These are phyloP conservation scores for Conringia planisiliqua DNA, from an alignment of 345 rosid genomes.

Conservation along the genomic window DNA sequence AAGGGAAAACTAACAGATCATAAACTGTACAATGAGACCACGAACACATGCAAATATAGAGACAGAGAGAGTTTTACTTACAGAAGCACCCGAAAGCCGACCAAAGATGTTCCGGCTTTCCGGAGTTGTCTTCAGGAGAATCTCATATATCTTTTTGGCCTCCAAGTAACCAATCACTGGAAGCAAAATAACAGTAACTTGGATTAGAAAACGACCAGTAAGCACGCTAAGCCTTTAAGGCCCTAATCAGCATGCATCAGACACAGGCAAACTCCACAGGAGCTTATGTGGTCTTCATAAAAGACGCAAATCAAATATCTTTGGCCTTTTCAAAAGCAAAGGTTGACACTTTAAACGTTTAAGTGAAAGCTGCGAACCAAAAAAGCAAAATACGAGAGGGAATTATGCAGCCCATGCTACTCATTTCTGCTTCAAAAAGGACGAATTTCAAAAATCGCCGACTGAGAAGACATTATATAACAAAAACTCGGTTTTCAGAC, in stretches of 20 bases:
- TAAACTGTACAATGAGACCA: not conserved
- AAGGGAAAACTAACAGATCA: not conserved
- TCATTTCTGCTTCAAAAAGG: not conserved
- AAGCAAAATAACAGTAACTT: slow-evolving; percentile 18
- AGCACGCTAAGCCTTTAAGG: not conserved
- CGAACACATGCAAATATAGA: not conserved
- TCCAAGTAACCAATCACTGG: slow-evolving; percentile 80
- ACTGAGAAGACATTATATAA: not conserved
- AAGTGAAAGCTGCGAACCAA: not conserved
- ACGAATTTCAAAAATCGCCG: not conserved
- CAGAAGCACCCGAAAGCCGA: slow-evolving; percentile 88
- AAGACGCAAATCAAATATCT: not conserved
- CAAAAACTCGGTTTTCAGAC: not conserved
- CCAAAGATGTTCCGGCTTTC: slow-evolving; percentile 93
- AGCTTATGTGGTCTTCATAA: not conserved
- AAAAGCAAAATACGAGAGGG: not conserved
- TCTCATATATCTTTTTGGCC: slow-evolving; percentile 72
- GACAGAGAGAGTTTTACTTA: slow-evolving; percentile 39
- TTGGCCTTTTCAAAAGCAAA: not conserved
- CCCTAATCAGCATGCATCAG: not conserved
- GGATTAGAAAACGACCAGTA: not conserved
- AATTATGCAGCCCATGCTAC: not conserved
- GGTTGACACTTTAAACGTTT: not conserved
- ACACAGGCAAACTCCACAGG: not conserved
- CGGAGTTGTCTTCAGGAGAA: slow-evolving; percentile 66